Conservation (phyloP, 129 eudicot genomes). For the Rutidosis leptorrhynchoides region DNA sequence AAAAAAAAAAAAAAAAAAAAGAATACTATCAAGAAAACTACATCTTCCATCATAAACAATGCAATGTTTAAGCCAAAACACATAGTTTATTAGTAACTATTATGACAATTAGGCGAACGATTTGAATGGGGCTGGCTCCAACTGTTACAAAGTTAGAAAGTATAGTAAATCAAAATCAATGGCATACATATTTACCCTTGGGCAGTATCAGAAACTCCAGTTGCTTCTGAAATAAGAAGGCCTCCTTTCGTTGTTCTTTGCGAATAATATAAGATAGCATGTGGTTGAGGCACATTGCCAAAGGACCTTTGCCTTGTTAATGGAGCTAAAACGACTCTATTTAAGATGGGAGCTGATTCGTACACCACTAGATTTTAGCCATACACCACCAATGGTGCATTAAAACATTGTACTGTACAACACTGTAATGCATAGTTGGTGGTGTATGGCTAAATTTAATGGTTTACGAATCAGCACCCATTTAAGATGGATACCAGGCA, state of each 20-base stretch:
- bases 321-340: conserved; percentile 49
- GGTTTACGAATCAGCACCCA: too few species aligned
- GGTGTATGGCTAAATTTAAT: too few species aligned
- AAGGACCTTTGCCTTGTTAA: conserved; percentile 39
- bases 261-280: conserved; percentile 40
- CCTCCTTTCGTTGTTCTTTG: conserved; percentile 50
- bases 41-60: neutral
- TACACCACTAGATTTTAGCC: too few species aligned
- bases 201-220: conserved; percentile 44
- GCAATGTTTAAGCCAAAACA: neutral
- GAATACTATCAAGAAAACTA: neutral
- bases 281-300: conserved; percentile 41
- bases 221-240: conserved; percentile 46
- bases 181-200: conserved; percentile 26
- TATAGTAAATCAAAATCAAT: neutral
- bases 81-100: neutral
- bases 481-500: neutral
- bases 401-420: too few species aligned
- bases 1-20: neutral
- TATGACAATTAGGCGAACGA: neutral
- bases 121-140: neutral
- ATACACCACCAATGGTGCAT: too few species aligned
- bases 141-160: neutral
- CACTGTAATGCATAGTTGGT: too few species aligned
- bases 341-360: too few species aligned